Conservation (phyloP, 2,329 filamentous ascomycete genomes). For the Gremmenia infestans region DNA sequence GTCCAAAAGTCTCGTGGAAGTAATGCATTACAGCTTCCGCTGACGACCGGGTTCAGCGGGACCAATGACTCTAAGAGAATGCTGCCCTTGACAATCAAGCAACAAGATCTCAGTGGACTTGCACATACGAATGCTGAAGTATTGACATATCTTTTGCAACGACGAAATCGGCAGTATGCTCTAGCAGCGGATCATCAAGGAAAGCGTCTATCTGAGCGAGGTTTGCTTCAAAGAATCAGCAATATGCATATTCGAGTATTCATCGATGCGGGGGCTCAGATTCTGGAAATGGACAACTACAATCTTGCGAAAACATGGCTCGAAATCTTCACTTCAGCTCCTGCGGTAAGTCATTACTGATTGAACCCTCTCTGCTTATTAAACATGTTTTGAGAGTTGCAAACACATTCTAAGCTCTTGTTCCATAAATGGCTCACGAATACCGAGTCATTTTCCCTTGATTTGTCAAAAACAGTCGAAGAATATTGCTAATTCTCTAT, state of each 20-base stretch:
- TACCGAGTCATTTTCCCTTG: no score
- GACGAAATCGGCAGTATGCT: constrained; percentile 45
- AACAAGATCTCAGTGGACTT: constrained; percentile 53
- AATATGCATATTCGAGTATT: constrained; percentile 43
- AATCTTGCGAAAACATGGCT: constrained; percentile 21
- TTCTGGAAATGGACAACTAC: constrained; percentile 53
- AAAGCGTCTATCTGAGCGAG: constrained; percentile 39
- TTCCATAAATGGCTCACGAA: no score
- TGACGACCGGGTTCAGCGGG: constrained; percentile 66
- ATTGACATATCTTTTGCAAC: constrained; percentile 50
- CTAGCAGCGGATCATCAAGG: constrained; percentile 39
- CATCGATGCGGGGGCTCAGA: constrained; percentile 60
- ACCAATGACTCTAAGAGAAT: constrained; percentile 61
- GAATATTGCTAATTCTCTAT: no score
- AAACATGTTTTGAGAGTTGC: no score
- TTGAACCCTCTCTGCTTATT: no score
- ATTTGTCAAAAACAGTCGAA: no score
- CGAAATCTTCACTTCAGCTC: constrained; percentile 7
- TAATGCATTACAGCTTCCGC: constrained; percentile 6
- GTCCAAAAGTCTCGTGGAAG: neutral
- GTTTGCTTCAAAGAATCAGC: constrained; percentile 40
- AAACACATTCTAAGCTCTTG: no score
- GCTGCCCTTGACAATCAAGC: constrained; percentile 56
- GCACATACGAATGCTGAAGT: constrained; percentile 61
- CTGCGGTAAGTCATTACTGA: neutral